Conservation (phyloP, 2,329 filamentous ascomycete genomes). For the Didymella pinodella region DNA sequence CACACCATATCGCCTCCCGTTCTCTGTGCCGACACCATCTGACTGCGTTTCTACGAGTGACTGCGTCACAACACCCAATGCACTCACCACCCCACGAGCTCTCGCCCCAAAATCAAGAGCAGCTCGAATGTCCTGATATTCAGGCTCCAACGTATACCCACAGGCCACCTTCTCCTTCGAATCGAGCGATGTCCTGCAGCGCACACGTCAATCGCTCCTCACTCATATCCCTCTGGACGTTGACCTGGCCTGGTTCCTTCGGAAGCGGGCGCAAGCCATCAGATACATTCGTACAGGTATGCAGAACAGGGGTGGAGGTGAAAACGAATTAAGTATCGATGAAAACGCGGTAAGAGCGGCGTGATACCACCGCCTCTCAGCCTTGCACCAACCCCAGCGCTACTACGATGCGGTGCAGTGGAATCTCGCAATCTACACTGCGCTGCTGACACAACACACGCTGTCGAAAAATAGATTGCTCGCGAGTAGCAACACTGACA, state of each 20-base stretch:
- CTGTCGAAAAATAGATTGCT: not conserved
- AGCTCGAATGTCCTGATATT: not conserved
- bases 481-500: not conserved
- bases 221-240: constrained; percentile 32
- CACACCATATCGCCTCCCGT: not conserved
- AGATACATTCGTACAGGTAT: not conserved
- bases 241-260: constrained; percentile 33
- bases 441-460: constrained; percentile 21
- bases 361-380: constrained; percentile 35
- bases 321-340: constrained; percentile 8
- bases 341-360: constrained; percentile 21
- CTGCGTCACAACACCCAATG: not conserved
- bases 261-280: constrained; percentile 15
- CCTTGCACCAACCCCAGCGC: constrained; percentile 33
- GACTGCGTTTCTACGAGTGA: not conserved
- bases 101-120: not conserved
- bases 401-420: constrained; percentile 34
- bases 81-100: not conserved
- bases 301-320: not conserved
- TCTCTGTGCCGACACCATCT: not conserved
- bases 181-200: constrained; percentile 22
- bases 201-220: constrained; percentile 14
- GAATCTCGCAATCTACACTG: constrained; percentile 34
- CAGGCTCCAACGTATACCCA: constrained; percentile 26
- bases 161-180: constrained; percentile 19